These are phyloP conservation scores for Phytophthora nicotianae DNA, from an alignment of 352 stramenopile species.

Conservation along the genomic window DNA sequence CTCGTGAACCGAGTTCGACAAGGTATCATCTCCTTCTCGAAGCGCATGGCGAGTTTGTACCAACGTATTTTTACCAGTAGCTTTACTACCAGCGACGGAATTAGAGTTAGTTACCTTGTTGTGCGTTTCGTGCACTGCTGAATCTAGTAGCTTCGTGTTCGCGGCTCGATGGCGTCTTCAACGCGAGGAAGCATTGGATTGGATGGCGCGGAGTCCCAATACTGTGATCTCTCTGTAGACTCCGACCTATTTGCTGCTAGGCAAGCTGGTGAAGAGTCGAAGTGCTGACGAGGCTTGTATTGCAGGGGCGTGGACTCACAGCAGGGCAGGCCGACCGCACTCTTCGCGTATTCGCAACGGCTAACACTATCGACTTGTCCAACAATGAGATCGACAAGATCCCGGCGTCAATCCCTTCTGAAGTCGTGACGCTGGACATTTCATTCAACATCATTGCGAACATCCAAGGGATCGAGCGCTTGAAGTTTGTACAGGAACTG, in stretches of 20 bases:
- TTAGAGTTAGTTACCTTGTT: conserved; percentile 16
- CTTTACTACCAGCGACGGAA: conserved; percentile 5
- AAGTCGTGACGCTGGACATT: conserved; percentile 61
- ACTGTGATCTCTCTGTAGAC: conserved; percentile 69
- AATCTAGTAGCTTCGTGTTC: conserved; percentile 3
- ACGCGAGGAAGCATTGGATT: conserved; percentile 52
- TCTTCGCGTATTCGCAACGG: conserved; percentile 69
- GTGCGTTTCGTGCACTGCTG: conserved; percentile 14
- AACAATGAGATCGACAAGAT: conserved; percentile 80
- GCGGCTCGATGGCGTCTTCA: conserved; percentile 22
- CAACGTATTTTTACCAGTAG: conserved; percentile 17
- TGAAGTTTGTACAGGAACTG: conserved; percentile 71
- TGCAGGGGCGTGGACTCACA: conserved; percentile 59
- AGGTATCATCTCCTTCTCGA: neutral
- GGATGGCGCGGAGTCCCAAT: conserved; percentile 62
- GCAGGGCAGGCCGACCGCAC: conserved; percentile 62
- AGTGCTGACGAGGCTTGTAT: conserved; percentile 6
- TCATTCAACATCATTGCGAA: conserved; percentile 71
- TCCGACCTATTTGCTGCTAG: conserved; percentile 1
- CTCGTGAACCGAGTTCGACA: neutral
- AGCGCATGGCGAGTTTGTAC: neutral
- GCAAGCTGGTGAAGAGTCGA: neutral
- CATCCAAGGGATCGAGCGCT: conserved; percentile 53
- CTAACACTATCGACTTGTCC: conserved; percentile 67
- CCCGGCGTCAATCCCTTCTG: conserved; percentile 47